Percentiles rank a stretch among this genome's conserved stretches.
Evolutionary conservation across 306 rosid species (phyloP).

Genomic region (Vigna radiata): DNA sequence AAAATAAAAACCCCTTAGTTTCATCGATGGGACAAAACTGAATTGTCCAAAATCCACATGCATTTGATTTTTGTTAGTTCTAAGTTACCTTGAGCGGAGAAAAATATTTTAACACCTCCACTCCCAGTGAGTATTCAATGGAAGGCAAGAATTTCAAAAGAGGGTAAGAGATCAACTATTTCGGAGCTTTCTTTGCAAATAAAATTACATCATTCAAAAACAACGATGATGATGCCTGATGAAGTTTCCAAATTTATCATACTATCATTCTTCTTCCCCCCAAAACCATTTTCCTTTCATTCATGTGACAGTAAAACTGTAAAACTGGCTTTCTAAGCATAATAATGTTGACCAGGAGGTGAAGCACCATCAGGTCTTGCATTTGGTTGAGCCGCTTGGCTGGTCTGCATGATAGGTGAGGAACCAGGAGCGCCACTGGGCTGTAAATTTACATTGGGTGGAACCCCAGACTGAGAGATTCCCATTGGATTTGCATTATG

Average conservation of each 20-base stretch:
- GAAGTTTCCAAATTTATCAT: conserved; percentile 34
- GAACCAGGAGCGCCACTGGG: conserved; percentile 58
- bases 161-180: not conserved
- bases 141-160: not conserved
- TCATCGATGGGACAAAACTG: not conserved
- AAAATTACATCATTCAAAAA: conserved; percentile 30
- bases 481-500: conserved; percentile 50
- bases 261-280: conserved; percentile 25
- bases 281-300: conserved; percentile 29
- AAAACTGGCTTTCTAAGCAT: conserved; percentile 40
- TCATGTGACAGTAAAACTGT: conserved; percentile 3
- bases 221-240: not conserved
- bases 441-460: conserved; percentile 44
- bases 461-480: conserved; percentile 48
- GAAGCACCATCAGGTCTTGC: conserved; percentile 50
- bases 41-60: conserved; percentile 10
- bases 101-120: conserved; percentile 7
- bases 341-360: conserved; percentile 48
- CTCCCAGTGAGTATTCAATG: not conserved
- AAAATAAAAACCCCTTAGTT: not conserved
- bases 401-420: conserved; percentile 49
- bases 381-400: conserved; percentile 42
- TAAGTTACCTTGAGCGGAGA: not conserved
- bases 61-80: not conserved
- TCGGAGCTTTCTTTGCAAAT: not conserved